Evolutionary conservation across 192 early-diverging fungal genomes (phyloP), one percentile per base, ranked within the genome.

Genomic region (Coemansia sp.): DNA sequence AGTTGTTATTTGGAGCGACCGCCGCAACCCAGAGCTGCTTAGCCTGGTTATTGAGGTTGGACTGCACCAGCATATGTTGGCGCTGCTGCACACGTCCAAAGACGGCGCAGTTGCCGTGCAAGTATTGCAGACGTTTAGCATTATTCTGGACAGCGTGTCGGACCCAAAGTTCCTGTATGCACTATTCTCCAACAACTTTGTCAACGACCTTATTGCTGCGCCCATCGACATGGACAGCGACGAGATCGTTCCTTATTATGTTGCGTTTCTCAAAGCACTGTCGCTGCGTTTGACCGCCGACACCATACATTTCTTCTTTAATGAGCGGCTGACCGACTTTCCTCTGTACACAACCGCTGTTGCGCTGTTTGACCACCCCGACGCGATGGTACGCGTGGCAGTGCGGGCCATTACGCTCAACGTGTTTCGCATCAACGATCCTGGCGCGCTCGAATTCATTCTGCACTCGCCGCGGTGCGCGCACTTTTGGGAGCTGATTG

Each of bases 171-270:
- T 71, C 20, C 42, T 82, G 69, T 82, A 88, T 40, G 82, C 85
- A 53, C 65, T 91, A 34, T 72, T 91, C 9, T 88, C 87, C 26
- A 88, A 87, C 64, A 89, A 89, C 71, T 88, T 87, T 71, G 86
- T 91, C 54, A 91, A 91, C 66, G 56, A 81, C 48, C 74, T 91
- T 5, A 88, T 91, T 26, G 66, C 67, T 7, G 68, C 83, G 21
- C 76, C 82, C 4, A 73, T 85, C 18, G 84, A 89, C 58, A 61
- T 26, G 25, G 25, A 26, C 25, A 26, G 25, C 25, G 25, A 26
- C 25, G 25, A 26, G 25, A 26, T 26, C 4, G 25, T 26, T 26
- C 25, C 25, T 26, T 26, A 26, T 4, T 26, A 26, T 26, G 25
- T 26, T 26, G 25, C 25, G 25, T 26, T 26, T 26, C 25, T 26